Conservation (phyloP, 2,329 filamentous ascomycete species). For the Seiridium unicorne region DNA sequence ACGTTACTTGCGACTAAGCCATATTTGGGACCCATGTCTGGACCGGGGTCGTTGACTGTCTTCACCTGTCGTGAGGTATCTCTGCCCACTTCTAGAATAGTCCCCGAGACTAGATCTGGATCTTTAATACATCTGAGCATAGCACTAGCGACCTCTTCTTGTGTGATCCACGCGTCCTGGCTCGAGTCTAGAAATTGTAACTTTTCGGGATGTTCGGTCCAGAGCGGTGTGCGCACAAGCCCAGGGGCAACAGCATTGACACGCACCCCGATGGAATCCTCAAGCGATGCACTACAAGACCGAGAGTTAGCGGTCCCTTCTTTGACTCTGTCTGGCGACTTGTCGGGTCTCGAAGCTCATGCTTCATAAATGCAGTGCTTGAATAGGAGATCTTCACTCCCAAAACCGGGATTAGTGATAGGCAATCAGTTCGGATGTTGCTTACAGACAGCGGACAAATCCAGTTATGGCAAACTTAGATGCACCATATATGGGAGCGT, state of each 20-base stretch:
- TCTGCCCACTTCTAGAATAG: constrained; percentile 39
- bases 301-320: too few species aligned
- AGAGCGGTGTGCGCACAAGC: constrained; percentile 42
- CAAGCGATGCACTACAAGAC: too few species aligned
- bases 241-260: constrained; percentile 45
- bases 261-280: constrained; percentile 26
- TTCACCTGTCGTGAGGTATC: constrained; percentile 29
- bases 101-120: constrained; percentile 29
- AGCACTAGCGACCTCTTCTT: constrained; percentile 38
- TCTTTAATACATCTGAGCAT: constrained; percentile 39
- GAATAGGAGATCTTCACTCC: too few species aligned
- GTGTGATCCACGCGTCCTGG: constrained; percentile 38
- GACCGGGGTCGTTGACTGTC: constrained; percentile 36
- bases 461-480: constrained; percentile 37
- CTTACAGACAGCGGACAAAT: constrained; percentile 37
- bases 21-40: constrained; percentile 16
- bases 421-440: too few species aligned
- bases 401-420: too few species aligned
- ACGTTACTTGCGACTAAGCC: constrained; percentile 2
- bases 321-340: too few species aligned
- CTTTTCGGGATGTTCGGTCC: constrained; percentile 44
- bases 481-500: constrained; percentile 36
- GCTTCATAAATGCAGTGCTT: too few species aligned
- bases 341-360: too few species aligned
- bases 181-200: constrained; percentile 31